Evolutionary conservation across 345 rosid genomes (phyloP).

Genomic region (Salix viminalis): DNA sequence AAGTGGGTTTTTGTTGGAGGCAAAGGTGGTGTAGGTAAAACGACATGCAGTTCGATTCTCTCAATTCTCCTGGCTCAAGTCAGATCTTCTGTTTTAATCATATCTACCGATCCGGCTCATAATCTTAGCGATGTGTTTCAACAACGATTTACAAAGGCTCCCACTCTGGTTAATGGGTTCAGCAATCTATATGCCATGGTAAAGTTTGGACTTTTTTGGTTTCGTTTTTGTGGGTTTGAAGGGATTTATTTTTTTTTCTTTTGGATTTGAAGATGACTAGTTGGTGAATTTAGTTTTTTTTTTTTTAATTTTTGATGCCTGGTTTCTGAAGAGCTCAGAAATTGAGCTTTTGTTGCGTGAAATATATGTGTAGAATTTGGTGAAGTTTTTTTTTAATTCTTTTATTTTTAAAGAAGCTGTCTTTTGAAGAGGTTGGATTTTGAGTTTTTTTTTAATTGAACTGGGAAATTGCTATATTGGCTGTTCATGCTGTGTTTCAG

Average conservation of each 20-base stretch:
- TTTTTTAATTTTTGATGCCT: neutral
- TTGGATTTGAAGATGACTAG: neutral
- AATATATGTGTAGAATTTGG: neutral
- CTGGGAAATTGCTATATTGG: neutral
- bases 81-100: slow-evolving; percentile 90
- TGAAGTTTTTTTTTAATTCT: neutral
- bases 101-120: slow-evolving; percentile 99
- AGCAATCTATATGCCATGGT: slow-evolving; percentile 95
- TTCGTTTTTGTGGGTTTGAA: neutral
- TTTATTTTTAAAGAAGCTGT: neutral
- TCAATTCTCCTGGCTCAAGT: slow-evolving; percentile 72
- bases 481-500: neutral
- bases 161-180: slow-evolving; percentile 88
- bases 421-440: neutral
- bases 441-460: neutral
- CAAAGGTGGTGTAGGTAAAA: slow-evolving; percentile 97
- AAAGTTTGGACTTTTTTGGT: neutral
- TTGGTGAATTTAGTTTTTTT: neutral
- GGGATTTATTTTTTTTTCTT: neutral
- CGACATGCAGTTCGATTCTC: slow-evolving; percentile 90
- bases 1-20: slow-evolving; percentile 99
- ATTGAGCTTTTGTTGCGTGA: neutral
- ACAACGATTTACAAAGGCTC: slow-evolving; percentile 84
- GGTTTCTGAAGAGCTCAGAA: neutral
- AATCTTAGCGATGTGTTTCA: slow-evolving; percentile 99